A percentile compares a stretch with the other conserved stretches of the same genome.
phyloP scores from a whole-genome alignment of 2,329 filamentous ascomycete species.

The Fusarium multiceps region DNA sequence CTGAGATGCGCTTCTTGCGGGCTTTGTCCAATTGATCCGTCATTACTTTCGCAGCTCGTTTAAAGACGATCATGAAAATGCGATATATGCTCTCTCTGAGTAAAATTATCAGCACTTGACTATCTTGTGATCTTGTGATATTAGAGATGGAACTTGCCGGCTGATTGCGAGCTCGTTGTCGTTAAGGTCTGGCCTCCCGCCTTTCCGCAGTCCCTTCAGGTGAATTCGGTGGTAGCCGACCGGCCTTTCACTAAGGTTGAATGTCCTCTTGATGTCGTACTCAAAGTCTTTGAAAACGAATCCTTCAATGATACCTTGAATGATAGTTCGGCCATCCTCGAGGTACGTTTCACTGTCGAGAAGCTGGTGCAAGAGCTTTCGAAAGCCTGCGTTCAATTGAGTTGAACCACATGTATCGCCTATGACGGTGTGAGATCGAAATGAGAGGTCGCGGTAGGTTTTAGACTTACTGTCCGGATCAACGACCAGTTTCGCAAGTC shows the following conservation, averaged over 20 bases:
- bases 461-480: background rate
- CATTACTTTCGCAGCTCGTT: background rate
- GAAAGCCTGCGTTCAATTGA: background rate
- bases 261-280: background rate
- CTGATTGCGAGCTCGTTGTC: background rate
- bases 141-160: background rate
- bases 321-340: background rate
- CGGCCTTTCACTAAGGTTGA: background rate
- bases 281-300: background rate
- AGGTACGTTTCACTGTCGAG: background rate
- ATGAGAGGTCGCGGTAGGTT: too few species aligned
- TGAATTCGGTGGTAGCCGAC: background rate
- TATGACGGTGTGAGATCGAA: background rate
- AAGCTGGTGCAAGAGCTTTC: background rate
- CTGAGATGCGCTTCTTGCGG: background rate
- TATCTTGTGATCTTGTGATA: rapidly evolving
- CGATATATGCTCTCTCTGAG: background rate
- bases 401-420: background rate
- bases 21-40: background rate
- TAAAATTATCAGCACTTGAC: background rate
- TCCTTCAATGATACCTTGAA: background rate
- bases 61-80: background rate
- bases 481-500: background rate
- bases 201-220: background rate
- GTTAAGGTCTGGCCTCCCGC: background rate